Evolutionary conservation across 2,329 filamentous ascomycete genomes (phyloP).

Genomic region (Botryotinia calthae): DNA sequence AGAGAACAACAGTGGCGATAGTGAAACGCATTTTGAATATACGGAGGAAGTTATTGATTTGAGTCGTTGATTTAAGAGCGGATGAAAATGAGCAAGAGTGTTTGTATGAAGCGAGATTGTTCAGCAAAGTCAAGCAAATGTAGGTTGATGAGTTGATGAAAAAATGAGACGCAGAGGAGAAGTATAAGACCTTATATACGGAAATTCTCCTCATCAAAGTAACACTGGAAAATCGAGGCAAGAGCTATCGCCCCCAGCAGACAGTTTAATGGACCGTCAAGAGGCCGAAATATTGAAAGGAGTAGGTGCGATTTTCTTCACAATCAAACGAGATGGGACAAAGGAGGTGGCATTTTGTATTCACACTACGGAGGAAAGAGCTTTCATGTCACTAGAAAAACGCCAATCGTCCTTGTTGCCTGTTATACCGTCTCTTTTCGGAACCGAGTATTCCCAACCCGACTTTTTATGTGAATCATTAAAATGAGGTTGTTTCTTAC

Average conservation of each 20-base stretch:
- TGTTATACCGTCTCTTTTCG: constrained; percentile 2
- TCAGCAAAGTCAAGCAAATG: constrained; percentile 15
- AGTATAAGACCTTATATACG: background rate
- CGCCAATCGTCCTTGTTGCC: constrained; percentile 5
- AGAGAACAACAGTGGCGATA: constrained; percentile 26
- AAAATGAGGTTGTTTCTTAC: constrained; percentile 1
- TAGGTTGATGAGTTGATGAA: background rate
- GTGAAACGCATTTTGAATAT: constrained; percentile 35
- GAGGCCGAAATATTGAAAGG: background rate
- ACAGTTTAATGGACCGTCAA: background rate
- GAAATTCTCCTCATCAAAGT: background rate
- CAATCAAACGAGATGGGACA: background rate
- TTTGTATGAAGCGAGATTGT: background rate
- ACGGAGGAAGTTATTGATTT: background rate
- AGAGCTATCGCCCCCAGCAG: background rate
- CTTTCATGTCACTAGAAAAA: constrained; percentile 3
- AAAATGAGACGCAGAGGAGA: background rate
- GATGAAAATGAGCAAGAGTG: background rate
- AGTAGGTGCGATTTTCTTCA: background rate
- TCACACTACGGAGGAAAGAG: background rate
- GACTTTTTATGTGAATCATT: constrained; percentile 19
- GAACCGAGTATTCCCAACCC: background rate
- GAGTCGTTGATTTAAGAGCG: background rate
- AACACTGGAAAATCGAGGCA: background rate
- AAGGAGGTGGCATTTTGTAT: background rate